A percentile compares a stretch with the other conserved stretches of the same genome.
phyloP scores from a whole-genome alignment of 495 filamentous ascomycete species.

The Xylaria venustula region DNA sequence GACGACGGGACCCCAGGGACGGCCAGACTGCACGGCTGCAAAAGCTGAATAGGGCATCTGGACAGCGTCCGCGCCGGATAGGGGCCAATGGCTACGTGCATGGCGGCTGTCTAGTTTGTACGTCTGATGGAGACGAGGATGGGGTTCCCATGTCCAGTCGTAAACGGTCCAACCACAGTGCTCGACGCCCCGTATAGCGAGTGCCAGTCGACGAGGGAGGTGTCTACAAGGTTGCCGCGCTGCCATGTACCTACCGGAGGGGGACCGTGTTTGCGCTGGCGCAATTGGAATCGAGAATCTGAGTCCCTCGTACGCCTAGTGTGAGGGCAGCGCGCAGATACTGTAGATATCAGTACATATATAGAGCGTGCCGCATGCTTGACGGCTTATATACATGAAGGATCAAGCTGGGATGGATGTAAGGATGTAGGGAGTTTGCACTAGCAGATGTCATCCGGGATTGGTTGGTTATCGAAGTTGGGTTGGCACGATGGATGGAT shows the following conservation, averaged over 20 bases:
- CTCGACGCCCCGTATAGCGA: conserved; percentile 7
- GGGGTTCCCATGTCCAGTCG: conserved; percentile 26
- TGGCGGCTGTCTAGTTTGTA: conserved; percentile 19
- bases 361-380: neutral
- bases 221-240: neutral
- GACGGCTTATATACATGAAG: neutral
- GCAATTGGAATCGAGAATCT: neutral
- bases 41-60: neutral
- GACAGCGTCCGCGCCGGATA: neutral
- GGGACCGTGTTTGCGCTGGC: neutral
- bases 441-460: no score
- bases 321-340: neutral
- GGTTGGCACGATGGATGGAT: no score
- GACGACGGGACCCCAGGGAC: neutral
- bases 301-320: conserved; percentile 9
- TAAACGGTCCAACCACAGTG: conserved; percentile 46
- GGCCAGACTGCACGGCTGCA: neutral
- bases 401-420: neutral
- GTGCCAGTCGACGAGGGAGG: neutral
- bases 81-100: conserved; percentile 11
- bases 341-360: no score
- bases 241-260: neutral
- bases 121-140: conserved; percentile 17
- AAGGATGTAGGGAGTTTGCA: neutral
- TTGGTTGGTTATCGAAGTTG: neutral